Base-by-base conservation (phyloP, 345 rosid genomes). In the Eucalyptus sp. region DNA sequence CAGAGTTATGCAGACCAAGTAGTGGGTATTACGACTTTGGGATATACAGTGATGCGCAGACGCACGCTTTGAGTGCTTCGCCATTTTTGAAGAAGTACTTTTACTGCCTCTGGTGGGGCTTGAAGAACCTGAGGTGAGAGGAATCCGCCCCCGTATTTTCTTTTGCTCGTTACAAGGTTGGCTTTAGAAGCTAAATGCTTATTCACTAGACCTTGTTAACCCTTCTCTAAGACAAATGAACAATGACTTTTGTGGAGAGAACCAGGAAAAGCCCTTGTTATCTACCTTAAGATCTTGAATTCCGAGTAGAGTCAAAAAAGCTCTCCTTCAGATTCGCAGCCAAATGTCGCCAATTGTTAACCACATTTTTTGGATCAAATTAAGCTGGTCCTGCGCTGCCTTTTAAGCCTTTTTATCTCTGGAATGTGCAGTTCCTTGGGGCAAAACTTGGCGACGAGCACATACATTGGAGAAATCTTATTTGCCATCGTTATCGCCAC, bases 401-500 rank as follows among this genome's bases (percentile, higher is more conserved):
- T 25, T 17, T 46, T 48, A 68, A 87, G 27, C 51, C 62, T 87
- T 51, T 44, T 43, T 27, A 14, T 89, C 76, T 91, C 68, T 89
- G 83, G 66, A 51, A 93, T 85, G 43, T 87, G 68, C 93, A 94
- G 96, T 91, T 93, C 96, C 56, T 92, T 92, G 18, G 97, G 96
- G 37, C 96, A 94, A 88, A 86, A 86, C 84, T 90, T 94, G n/a
- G 31, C 60, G 7, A 92, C 95, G 64, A 95, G 95, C 87, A 92
- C 93, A 2, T 94, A 91, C 46, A 76, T 95, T 62, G 91, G 95
- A 87, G 95, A 95, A 91, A 95, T 91, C 25, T 83, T 92, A 91
- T 95, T 95, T 89, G 96, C 96, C 76, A 94, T 95, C 50, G 89
- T 93, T 4, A 91, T 93, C 29, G 93, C 96, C 5, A 95, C 91